Evolutionary conservation across 2,329 filamentous ascomycete genomes (phyloP).

Genomic region (Scedosporium minutisporum): DNA sequence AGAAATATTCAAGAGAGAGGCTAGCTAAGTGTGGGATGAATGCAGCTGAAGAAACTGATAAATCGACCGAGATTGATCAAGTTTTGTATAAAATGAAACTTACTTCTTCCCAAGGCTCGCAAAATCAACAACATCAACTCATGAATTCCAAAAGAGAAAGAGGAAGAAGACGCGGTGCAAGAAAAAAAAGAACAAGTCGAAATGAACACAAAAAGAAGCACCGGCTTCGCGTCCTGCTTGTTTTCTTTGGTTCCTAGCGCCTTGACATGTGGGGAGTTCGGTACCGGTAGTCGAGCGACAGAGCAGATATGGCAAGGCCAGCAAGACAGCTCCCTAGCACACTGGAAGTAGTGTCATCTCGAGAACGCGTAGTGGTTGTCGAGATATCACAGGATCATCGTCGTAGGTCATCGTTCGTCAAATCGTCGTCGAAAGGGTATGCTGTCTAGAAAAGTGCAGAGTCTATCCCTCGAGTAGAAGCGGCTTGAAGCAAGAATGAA

Average conservation of each 20-base stretch:
- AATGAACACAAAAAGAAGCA: neutral
- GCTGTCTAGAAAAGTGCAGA: neutral
- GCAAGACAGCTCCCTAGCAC: neutral
- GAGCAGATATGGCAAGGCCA: neutral
- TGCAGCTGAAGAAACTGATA: neutral
- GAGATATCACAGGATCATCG: neutral
- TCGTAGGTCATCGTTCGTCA: conserved; percentile 2
- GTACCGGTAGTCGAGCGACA: neutral
- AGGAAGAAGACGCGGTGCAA: neutral
- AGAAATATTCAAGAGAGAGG: conserved; percentile 3
- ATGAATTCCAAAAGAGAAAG: neutral
- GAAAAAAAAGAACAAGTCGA: too few species aligned
- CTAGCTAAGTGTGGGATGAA: neutral
- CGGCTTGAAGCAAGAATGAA: conserved; percentile 10
- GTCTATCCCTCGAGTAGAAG: conserved; percentile 3
- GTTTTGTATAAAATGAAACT: neutral
- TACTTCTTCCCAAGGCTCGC: neutral
- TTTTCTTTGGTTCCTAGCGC: neutral
- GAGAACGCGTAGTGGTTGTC: neutral
- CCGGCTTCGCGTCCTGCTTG: neutral
- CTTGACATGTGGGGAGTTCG: neutral
- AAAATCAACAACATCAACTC: neutral
- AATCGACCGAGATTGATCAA: neutral
- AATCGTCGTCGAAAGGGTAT: neutral
- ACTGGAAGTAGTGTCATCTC: neutral